These are phyloP conservation scores for Aspergillus sp. DNA, from an alignment of 2,329 filamentous ascomycete species.

Conservation along the genomic window DNA sequence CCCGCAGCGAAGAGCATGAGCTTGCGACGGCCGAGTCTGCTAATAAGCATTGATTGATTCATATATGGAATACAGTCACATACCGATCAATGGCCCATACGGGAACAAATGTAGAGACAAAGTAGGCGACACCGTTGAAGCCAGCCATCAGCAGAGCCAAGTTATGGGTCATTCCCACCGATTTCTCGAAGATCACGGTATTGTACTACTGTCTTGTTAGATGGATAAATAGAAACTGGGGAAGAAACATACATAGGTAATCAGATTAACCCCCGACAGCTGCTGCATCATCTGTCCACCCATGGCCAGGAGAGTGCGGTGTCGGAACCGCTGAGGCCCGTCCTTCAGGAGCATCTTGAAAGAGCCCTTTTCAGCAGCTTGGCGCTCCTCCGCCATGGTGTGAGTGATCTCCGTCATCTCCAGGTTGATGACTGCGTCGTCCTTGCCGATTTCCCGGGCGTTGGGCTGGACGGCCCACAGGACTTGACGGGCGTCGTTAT, in stretches of 20 bases:
- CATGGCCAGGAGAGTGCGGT: conserved; percentile 28
- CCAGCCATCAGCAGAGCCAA: conserved; percentile 34
- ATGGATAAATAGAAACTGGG: too few relatives aligned
- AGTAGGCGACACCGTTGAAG: conserved; percentile 46
- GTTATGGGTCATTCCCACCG: conserved; percentile 45
- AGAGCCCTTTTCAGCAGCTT: conserved; percentile 22
- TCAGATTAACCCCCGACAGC: conserved; percentile 30
- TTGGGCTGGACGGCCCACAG: conserved; percentile 36
- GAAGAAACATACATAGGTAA: conserved; percentile 18
- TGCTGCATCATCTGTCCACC: conserved; percentile 37
- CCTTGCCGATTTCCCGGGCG: conserved; percentile 20
- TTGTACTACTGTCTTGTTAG: conserved; percentile 26
- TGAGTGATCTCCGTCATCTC: conserved; percentile 24
- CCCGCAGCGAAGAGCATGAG: conserved; percentile 59
- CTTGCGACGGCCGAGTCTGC: conserved; percentile 53
- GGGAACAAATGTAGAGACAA: conserved; percentile 38
- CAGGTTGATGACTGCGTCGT: conserved; percentile 27
- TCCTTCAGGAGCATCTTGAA: conserved; percentile 26
- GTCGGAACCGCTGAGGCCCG: conserved; percentile 25
- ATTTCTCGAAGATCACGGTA: conserved; percentile 48
- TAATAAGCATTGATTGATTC: not conserved
- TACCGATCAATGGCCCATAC: conserved; percentile 40
- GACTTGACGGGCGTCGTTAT: conserved; percentile 37
- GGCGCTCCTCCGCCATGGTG: conserved; percentile 24
- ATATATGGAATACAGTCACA: not conserved